phyloP scores from a whole-genome alignment of 495 filamentous ascomycete species.

The Podospora didyma region DNA sequence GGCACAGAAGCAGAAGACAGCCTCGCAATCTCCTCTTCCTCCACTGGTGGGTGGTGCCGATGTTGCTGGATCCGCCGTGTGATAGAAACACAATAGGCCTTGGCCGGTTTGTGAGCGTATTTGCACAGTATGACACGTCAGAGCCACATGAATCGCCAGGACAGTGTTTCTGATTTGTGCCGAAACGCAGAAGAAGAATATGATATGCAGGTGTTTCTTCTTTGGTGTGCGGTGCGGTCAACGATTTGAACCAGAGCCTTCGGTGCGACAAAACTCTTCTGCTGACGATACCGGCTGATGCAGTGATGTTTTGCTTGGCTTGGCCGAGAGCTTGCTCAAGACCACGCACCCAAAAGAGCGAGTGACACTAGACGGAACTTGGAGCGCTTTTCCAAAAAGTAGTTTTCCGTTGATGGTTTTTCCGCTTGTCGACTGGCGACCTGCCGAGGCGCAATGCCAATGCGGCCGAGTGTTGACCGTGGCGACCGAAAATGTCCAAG shows the following conservation, averaged over 20 bases:
- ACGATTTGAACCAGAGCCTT: too few species aligned
- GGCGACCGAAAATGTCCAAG: too few species aligned
- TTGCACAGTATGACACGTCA: constrained; percentile 29
- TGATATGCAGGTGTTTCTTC: not conserved
- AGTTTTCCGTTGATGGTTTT: not conserved
- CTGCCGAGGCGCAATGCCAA: not conserved
- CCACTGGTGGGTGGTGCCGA: not conserved
- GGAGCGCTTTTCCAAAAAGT: not conserved
- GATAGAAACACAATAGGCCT: not conserved
- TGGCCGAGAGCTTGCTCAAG: not conserved
- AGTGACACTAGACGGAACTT: not conserved
- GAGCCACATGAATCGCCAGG: constrained; percentile 21
- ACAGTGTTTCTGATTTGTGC: constrained; percentile 22
- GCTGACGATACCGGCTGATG: too few species aligned
- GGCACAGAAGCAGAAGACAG: not conserved
- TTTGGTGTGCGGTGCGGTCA: not conserved
- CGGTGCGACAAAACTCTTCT: too few species aligned
- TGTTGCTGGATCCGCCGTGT: constrained; percentile 1
- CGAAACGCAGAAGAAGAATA: constrained; percentile 4
- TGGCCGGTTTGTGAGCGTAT: not conserved
- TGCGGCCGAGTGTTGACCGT: too few species aligned
- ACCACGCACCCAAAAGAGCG: not conserved
- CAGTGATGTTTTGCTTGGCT: too few species aligned
- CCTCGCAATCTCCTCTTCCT: not conserved
- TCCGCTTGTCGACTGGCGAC: not conserved